phyloP scores from a whole-genome alignment of 495 filamentous ascomycete species.

The Penicillium subrubescens region DNA sequence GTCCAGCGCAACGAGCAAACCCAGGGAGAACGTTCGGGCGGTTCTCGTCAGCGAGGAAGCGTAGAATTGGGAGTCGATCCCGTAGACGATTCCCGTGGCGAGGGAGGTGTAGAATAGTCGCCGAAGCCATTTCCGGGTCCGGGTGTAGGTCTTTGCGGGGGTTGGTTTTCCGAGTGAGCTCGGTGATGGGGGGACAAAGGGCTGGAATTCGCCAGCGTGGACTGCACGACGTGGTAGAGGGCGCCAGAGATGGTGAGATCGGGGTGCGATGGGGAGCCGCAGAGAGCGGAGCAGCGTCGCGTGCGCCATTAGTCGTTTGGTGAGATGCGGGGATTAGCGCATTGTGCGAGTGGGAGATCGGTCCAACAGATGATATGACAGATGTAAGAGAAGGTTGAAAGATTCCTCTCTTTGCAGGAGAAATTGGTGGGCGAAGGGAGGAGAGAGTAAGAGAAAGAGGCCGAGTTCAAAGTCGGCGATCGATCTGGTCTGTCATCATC shows the following conservation, averaged over 20 bases:
- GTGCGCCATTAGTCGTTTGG: conserved; percentile 25
- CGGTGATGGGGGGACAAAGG: conserved; percentile 81
- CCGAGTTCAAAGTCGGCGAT: conserved; percentile 2
- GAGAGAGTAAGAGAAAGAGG: not conserved
- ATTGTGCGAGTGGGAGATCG: conserved; percentile 4
- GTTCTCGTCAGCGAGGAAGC: conserved; percentile 77
- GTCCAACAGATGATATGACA: too few species aligned
- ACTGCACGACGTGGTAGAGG: conserved; percentile 25
- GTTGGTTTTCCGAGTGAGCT: conserved; percentile 73
- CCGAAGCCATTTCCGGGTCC: conserved; percentile 72
- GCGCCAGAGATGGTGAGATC: conserved; percentile 10
- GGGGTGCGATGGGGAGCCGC: conserved; percentile 22
- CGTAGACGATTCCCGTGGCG: conserved; percentile 60
- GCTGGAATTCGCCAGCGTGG: conserved; percentile 55
- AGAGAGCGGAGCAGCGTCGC: conserved; percentile 31
- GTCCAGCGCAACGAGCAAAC: conserved; percentile 81
- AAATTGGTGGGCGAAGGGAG: not conserved
- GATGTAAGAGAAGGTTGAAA: not conserved
- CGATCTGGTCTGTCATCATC: conserved; percentile 23
- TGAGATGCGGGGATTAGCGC: conserved; percentile 12
- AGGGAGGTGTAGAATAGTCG: conserved; percentile 67
- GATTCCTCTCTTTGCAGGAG: not conserved
- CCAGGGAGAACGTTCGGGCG: conserved; percentile 76
- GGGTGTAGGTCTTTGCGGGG: conserved; percentile 64
- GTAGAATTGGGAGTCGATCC: conserved; percentile 71